These are phyloP conservation scores for Starmerella khaoyaiensis DNA, from an alignment of 805 yeast genomes.

Conservation along the genomic window DNA sequence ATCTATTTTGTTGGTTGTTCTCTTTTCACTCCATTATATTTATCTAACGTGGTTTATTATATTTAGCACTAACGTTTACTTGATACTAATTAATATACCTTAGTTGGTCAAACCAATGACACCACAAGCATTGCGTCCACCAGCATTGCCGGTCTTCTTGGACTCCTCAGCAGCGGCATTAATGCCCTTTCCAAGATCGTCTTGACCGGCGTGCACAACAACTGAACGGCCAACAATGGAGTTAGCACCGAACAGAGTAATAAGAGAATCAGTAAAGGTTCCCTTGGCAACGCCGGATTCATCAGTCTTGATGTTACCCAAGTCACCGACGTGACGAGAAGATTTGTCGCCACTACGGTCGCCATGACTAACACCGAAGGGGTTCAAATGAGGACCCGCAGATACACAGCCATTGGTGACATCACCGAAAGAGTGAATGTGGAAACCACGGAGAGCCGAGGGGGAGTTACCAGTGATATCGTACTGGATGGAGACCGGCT, in stretches of 20 bases:
- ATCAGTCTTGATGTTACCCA: constrained; percentile 89
- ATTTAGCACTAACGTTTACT: too few species aligned
- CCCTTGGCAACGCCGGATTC: constrained; percentile 86
- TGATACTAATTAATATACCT: too few species aligned
- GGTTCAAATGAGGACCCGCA: constrained; percentile 97
- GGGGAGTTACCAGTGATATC: constrained; percentile 83
- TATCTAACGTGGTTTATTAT: too few species aligned
- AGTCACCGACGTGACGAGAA: constrained; percentile 74
- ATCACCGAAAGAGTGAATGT: constrained; percentile 95
- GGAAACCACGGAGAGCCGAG: constrained; percentile 78
- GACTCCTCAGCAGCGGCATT: constrained; percentile 52
- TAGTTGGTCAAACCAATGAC: constrained; percentile 68
- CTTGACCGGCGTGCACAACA: constrained; percentile 84
- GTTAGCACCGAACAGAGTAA: constrained; percentile 75
- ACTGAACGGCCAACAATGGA: constrained; percentile 91
- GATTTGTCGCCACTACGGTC: constrained; percentile 55
- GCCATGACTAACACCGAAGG: constrained; percentile 76
- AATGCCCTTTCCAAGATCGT: constrained; percentile 92
- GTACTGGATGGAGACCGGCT: constrained; percentile 76
- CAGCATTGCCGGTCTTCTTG: constrained; percentile 93
- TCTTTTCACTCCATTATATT: too few species aligned
- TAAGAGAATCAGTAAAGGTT: constrained; percentile 56
- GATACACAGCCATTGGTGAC: constrained; percentile 98
- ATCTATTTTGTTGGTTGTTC: too few species aligned
- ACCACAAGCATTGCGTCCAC: constrained; percentile 97